A percentile compares a stretch with the other conserved stretches of the same genome.
Conservation (phyloP, 768 basidiomycete genomes). For the Suillus bovinus region DNA sequence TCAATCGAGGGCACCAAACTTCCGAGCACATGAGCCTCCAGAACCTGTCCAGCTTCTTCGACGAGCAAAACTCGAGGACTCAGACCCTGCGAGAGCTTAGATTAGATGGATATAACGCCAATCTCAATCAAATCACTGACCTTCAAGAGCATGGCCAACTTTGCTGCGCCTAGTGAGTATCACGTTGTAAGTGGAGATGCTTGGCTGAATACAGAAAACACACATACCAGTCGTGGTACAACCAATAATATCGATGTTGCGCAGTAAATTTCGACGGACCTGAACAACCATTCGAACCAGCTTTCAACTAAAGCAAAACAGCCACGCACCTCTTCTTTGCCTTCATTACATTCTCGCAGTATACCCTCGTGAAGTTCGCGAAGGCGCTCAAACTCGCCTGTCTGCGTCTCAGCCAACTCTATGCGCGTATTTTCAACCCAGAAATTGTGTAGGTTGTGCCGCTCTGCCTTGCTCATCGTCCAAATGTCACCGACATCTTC, state of each 20-base stretch:
- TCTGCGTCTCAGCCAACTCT: conserved; percentile 28
- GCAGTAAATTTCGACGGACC: conserved; percentile 57
- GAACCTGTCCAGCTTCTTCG: conserved; percentile 82
- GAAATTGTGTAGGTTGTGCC: conserved; percentile 40
- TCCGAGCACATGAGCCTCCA: conserved; percentile 74
- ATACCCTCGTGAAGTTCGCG: conserved; percentile 43
- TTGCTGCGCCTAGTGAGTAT: conserved; percentile 59
- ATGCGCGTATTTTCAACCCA: conserved; percentile 49
- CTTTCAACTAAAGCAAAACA: background rate
- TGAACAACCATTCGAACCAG: conserved; percentile 23
- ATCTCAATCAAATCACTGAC: conserved; percentile 32
- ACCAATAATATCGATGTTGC: conserved; percentile 60
- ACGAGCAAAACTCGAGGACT: conserved; percentile 64
- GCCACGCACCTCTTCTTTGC: conserved; percentile 54
- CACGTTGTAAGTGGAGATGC: background rate
- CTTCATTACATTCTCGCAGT: conserved; percentile 35
- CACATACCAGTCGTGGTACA: conserved; percentile 74
- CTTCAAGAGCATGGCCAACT: conserved; percentile 56
- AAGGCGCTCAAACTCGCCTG: conserved; percentile 43
- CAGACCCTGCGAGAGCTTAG: conserved; percentile 43
- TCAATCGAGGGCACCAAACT: conserved; percentile 65
- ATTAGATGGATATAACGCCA: conserved; percentile 1
- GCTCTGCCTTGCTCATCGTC: conserved; percentile 53
- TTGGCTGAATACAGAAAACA: background rate
- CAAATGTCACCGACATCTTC: conserved; percentile 42